Base-by-base conservation (phyloP, 176 grass and related monocot genomes). In the Oryza longistaminata region DNA sequence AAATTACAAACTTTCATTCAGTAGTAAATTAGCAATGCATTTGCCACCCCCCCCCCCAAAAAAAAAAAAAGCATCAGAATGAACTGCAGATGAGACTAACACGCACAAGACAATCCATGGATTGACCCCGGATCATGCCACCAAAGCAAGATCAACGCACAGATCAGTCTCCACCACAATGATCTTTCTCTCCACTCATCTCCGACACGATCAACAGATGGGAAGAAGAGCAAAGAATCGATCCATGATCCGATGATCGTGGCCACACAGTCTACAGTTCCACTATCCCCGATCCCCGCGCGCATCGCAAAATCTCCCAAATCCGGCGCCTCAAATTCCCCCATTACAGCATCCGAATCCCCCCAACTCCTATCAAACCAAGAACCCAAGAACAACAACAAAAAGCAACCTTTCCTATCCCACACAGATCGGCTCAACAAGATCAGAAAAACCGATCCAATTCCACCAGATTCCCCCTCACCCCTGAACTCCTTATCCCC, bases 171-270 rank as follows among this genome's bases (percentile, higher is more conserved):
- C 24, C 70, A 64, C 11, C n/a, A 3, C 44, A 1, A 64, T 16
- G 40, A 12, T 52, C 37, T 43, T 21, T 40, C 29, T 31, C 29
- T 40, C 7, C 27, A 44, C 64, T 11, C 24, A 71, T 71, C 24
- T 2, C 37, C 69, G 44, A 29, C 31, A 55, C 17, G 11, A 55
- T 19, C 68, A 22, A 39, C 21, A 82, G 22, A 68, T 43, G n/a
- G 37, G 34, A 22, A 12, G 13, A 21, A 12, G 34, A 31, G 13
- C 37, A 24, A 31, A 46, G 11, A 44, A 68, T 40, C 72, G 61
- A 68, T 40, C 72, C 71, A 64, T 17, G 71, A 68, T 76, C 71
- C 72, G 55, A 64, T 25, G 60, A 76, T 68, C 71, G 75, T 37
- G 25, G 9, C 44, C 11, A 11, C 6, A 52, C 13, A 73, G 58